Percentiles rank a stretch among this genome's conserved stretches.
Conservation (phyloP, 495 filamentous ascomycete genomes). For the Ascobolus immersus region DNA sequence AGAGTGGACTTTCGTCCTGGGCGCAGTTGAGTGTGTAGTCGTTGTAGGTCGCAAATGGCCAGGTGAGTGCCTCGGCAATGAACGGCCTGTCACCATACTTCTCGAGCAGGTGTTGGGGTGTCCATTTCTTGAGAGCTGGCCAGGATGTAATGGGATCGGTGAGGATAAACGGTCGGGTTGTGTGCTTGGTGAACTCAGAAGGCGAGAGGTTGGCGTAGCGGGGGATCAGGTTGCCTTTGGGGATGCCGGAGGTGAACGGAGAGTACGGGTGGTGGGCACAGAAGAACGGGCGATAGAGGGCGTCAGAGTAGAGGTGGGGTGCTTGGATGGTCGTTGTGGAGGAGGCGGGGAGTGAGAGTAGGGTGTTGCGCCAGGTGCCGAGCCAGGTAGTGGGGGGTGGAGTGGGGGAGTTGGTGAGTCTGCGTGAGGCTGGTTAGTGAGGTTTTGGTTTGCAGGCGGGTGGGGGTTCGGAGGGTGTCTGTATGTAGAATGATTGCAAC, state of each 20-base stretch:
- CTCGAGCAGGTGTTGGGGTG: constrained; percentile 31
- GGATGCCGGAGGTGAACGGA: constrained; percentile 46
- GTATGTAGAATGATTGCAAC: too few species aligned
- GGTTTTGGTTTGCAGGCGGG: too few species aligned
- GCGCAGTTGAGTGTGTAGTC: constrained; percentile 56
- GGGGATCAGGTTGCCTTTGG: constrained; percentile 41
- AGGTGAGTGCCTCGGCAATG: constrained; percentile 82
- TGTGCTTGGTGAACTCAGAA: constrained; percentile 58
- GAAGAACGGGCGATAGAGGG: constrained; percentile 71
- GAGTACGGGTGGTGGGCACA: constrained; percentile 49
- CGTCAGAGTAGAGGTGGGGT: constrained; percentile 66
- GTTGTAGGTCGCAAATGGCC: constrained; percentile 54
- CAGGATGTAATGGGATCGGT: constrained; percentile 62
- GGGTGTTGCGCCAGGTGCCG: constrained; percentile 68
- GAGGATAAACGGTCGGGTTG: constrained; percentile 63
- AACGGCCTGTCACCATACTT: constrained; percentile 44
- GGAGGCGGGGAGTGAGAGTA: constrained; percentile 33
- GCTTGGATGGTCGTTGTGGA: constrained; percentile 33
- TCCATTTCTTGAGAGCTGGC: constrained; percentile 59
- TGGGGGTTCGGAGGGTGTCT: too few species aligned
- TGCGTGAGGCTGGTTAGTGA: too few species aligned
- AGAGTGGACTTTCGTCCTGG: constrained; percentile 70
- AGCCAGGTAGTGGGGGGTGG: constrained; percentile 35
- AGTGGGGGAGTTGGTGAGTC: too few species aligned
- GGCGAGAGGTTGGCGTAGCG: constrained; percentile 41